These are phyloP conservation scores for Euphrasia arctica DNA, from an alignment of 305 asterid genomes.

Conservation along the genomic window DNA sequence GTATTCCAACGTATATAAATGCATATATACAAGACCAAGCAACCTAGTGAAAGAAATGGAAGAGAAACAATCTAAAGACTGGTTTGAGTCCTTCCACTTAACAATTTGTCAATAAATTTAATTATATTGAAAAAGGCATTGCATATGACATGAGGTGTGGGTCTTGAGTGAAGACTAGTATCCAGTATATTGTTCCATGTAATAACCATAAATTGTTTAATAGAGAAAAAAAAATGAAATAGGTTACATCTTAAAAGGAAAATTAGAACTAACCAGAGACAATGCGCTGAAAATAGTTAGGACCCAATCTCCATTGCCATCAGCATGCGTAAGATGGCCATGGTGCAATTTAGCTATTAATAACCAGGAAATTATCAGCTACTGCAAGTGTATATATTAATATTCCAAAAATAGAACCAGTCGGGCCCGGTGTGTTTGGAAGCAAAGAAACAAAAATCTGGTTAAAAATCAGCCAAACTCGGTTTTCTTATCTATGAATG, in stretches of 20 bases:
- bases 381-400: conserved; percentile 25
- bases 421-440: not conserved
- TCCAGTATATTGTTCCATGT: conserved; percentile 4
- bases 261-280: conserved; percentile 65
- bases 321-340: conserved; percentile 87
- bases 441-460: not conserved
- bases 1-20: conserved; percentile 6
- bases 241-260: too few relatives aligned
- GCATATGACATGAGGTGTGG: conserved; percentile 11
- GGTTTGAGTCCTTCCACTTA: conserved; percentile 14
- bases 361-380: conserved; percentile 26
- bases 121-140: conserved; percentile 18
- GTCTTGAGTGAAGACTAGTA: conserved; percentile 6
- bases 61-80: not conserved
- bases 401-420: not conserved
- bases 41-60: conserved; percentile 1
- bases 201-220: conserved; percentile 11
- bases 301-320: conserved; percentile 98
- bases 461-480: not conserved
- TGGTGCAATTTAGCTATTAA: conserved; percentile 81
- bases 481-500: not conserved
- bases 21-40: not conserved
- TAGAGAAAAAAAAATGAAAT: conserved; percentile 5
- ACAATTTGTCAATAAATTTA: conserved; percentile 11
- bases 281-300: conserved; percentile 86